phyloP scores from a whole-genome alignment of 106 monocot species.

The Dioscorea alata region DNA sequence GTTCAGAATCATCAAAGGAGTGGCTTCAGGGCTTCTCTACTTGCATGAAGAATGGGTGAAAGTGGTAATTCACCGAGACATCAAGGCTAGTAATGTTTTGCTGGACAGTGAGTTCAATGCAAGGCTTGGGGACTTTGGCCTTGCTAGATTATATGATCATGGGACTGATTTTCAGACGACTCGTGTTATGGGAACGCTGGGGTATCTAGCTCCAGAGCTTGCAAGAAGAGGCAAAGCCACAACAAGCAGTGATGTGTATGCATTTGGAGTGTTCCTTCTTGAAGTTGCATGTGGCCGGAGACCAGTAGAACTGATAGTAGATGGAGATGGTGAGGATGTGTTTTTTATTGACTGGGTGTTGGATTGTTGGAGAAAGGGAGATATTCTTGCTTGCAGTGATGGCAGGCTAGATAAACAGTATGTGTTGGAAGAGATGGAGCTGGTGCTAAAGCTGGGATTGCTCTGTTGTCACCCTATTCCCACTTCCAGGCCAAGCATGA shows the following conservation, averaged over 20 bases:
- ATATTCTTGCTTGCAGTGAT: background rate
- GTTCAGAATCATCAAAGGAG: constrained; percentile 6
- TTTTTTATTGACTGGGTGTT: constrained; percentile 9
- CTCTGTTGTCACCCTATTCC: constrained; percentile 3
- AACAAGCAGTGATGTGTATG: constrained; percentile 14
- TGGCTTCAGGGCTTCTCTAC: constrained; percentile 4
- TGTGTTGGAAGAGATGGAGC: constrained; percentile 11
- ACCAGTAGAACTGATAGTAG: constrained; percentile 1
- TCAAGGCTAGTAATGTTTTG: constrained; percentile 23
- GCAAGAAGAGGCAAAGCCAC: constrained; percentile 10
- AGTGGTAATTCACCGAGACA: constrained; percentile 13
- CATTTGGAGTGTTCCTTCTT: constrained; percentile 18
- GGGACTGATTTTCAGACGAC: constrained; percentile 1
- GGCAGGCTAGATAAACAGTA: background rate
- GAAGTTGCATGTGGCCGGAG: constrained; percentile 23
- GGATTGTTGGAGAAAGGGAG: constrained; percentile 5
- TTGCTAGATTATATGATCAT: constrained; percentile 12
- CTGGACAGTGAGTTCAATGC: constrained; percentile 16
- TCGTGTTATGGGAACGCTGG: constrained; percentile 12
- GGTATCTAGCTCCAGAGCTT: constrained; percentile 2
- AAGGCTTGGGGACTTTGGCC: constrained; percentile 25
- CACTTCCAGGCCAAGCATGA: constrained; percentile 10
- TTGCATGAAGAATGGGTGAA: constrained; percentile 7
- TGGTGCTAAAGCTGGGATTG: constrained; percentile 11
- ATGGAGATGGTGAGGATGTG: background rate